Conservation (phyloP, 2,329 filamentous ascomycete genomes). For the Ophiognomonia clavigignenti-juglandacearum region DNA sequence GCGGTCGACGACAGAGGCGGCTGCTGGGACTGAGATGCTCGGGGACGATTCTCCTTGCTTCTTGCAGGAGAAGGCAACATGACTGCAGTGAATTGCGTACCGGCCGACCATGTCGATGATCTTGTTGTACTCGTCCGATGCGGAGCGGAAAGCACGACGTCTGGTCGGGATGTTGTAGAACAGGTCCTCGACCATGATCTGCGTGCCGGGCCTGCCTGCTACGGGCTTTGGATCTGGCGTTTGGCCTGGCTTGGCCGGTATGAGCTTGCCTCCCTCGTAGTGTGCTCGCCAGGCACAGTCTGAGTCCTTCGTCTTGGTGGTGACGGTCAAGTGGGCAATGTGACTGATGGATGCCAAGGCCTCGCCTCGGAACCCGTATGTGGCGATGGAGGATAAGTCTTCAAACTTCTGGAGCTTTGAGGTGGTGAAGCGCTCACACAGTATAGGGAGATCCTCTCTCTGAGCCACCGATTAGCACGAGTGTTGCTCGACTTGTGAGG, state of each 20-base stretch:
- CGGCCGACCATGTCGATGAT: slow-evolving; percentile 92
- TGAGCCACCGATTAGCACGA: too few relatives aligned
- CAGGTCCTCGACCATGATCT: slow-evolving; percentile 93
- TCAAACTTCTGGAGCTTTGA: slow-evolving; percentile 94
- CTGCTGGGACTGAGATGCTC: slow-evolving; percentile 73
- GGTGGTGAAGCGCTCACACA: slow-evolving; percentile 95
- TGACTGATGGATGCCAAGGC: slow-evolving; percentile 97
- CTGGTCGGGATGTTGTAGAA: slow-evolving; percentile 95
- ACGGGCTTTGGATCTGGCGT: slow-evolving; percentile 79
- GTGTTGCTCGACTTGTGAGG: too few relatives aligned
- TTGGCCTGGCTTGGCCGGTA: slow-evolving; percentile 82
- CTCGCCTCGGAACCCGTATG: slow-evolving; percentile 97
- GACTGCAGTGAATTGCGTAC: slow-evolving; percentile 85
- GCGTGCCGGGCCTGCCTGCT: slow-evolving; percentile 83
- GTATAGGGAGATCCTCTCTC: slow-evolving; percentile 85
- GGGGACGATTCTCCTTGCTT: slow-evolving; percentile 86
- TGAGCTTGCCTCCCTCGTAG: slow-evolving; percentile 78
- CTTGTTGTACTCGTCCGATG: slow-evolving; percentile 94
- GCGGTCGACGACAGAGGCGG: slow-evolving; percentile 69
- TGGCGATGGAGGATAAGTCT: slow-evolving; percentile 82
- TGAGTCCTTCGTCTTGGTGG: slow-evolving; percentile 86
- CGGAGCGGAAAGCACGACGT: slow-evolving; percentile 81
- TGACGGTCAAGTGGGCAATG: slow-evolving; percentile 92
- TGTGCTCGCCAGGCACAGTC: slow-evolving; percentile 86
- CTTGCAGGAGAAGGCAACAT: slow-evolving; percentile 95